Base-by-base conservation (phyloP, 352 stramenopile genomes). In the Sclerospora graminicola region DNA sequence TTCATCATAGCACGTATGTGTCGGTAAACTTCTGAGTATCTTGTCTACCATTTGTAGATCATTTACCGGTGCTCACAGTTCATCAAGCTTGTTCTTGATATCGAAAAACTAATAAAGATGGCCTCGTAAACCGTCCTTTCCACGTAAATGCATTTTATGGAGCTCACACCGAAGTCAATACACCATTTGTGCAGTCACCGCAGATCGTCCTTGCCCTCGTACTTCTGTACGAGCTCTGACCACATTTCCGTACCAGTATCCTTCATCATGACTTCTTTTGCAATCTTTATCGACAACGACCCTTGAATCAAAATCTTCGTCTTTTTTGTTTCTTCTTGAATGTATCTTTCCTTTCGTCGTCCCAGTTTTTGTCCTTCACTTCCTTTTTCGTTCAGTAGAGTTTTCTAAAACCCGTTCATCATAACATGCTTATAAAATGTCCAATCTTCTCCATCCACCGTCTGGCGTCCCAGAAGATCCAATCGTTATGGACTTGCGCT, bases 281-380 rank as follows among this genome's bases (percentile, higher is more conserved):
- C 39, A 24, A 57, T n/a, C 13, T 33, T 42, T 24, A 30, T 57
- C 9, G 29, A 35, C 43, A n/a, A n/a, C n/a, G n/a, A n/a, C n/a
- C n/a, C n/a, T n/a, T n/a, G n/a, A n/a, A n/a, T n/a, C n/a, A n/a
- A 10, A 1, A 36, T 29, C 28, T 51, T 41, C 13, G 51, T 39
- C 30, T 51, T 51, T 0, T 27, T 13, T 50, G 41, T 3, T 26
- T 37, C 11, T 46, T 43, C 3, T 28, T 47, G 23, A 28, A 43
- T 3, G 39, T 19, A 4, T 46, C 41, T 38, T 57, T 57, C 24
- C 39, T 18, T 1, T 45, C 45, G 14, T 40, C 19, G 20, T 32
- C 35, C 6, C 15, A 27, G 6, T 29, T 28, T 0, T 16, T 18
- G 6, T 40, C 27, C 15, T 28, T 15, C 4, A 13, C 21, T 13